Evolutionary conservation across 768 basidiomycete genomes (phyloP).

Genomic region (Cyathus striatus): DNA sequence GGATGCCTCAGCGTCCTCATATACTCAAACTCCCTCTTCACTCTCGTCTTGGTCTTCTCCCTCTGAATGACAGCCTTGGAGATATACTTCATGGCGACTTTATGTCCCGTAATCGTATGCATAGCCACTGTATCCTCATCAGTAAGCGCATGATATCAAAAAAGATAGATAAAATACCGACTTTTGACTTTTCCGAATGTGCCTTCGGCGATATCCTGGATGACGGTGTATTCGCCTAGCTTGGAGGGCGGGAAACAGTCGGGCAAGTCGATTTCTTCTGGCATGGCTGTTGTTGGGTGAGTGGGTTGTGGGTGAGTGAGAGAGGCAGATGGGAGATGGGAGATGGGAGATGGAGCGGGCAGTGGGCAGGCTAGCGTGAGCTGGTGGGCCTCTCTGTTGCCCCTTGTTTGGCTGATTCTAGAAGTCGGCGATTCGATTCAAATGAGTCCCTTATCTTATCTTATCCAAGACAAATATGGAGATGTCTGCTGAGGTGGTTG

Average conservation of each 20-base stretch:
- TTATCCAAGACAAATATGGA: too few relatives aligned
- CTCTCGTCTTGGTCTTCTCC: slow-evolving; percentile 87
- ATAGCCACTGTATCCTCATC: slow-evolving; percentile 68
- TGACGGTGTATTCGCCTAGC: slow-evolving; percentile 89
- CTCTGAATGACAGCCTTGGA: slow-evolving; percentile 90
- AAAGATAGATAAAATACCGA: slow-evolving; percentile 37
- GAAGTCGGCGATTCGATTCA: too few relatives aligned
- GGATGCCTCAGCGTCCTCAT: slow-evolving; percentile 91
- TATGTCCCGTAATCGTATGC: slow-evolving; percentile 91
- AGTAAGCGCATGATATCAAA: background rate
- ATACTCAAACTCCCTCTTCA: slow-evolving; percentile 95
- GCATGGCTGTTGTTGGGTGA: too few relatives aligned
- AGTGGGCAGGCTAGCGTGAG: too few relatives aligned
- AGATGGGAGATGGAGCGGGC: too few relatives aligned
- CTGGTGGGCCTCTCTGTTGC: too few relatives aligned
- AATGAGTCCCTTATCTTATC: too few relatives aligned
- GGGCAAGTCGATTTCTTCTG: too few relatives aligned
- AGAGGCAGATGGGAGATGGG: too few relatives aligned
- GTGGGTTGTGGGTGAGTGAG: too few relatives aligned
- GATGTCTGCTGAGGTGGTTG: too few relatives aligned
- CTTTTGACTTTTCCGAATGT: slow-evolving; percentile 99
- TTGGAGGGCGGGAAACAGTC: slow-evolving; percentile 65
- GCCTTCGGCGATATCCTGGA: slow-evolving; percentile 88
- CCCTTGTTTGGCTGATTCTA: too few relatives aligned
- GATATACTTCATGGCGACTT: slow-evolving; percentile 97